These are phyloP conservation scores for Apiotrichum gamsii DNA, from an alignment of 1,284 basidiomycete genomes.

Conservation along the genomic window DNA sequence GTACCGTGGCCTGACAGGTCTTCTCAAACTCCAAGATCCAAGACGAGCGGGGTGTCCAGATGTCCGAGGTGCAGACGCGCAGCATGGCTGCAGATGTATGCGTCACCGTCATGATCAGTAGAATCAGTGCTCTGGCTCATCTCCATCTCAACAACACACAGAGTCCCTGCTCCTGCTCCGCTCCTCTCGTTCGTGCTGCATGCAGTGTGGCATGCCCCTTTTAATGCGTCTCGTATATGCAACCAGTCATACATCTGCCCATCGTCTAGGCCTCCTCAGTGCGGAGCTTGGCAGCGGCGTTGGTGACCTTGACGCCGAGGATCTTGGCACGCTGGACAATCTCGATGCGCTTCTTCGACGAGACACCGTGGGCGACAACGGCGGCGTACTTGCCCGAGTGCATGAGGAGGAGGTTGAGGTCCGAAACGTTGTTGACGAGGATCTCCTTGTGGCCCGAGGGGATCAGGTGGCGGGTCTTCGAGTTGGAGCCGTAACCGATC, in stretches of 20 bases:
- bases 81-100: too few relatives aligned
- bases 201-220: not conserved
- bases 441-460: slow-evolving; percentile 93
- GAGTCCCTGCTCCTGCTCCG: too few relatives aligned
- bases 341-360: slow-evolving; percentile 87
- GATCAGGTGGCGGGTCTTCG: slow-evolving; percentile 81
- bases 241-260: slow-evolving; percentile 18
- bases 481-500: slow-evolving; percentile 55
- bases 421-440: slow-evolving; percentile 82
- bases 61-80: too few relatives aligned
- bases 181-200: too few relatives aligned
- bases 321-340: slow-evolving; percentile 88
- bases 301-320: slow-evolving; percentile 87
- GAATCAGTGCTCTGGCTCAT: too few relatives aligned
- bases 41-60: too few relatives aligned
- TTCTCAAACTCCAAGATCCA: too few relatives aligned
- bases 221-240: slow-evolving; percentile 14
- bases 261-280: slow-evolving; percentile 69
- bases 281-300: slow-evolving; percentile 88
- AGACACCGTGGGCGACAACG: slow-evolving; percentile 95
- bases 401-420: slow-evolving; percentile 91
- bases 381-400: slow-evolving; percentile 97
- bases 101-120: too few relatives aligned
- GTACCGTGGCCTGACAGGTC: too few relatives aligned
- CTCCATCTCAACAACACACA: too few relatives aligned